Base-by-base conservation (phyloP, 2,329 filamentous ascomycete species). In the Fusarium sp. region DNA sequence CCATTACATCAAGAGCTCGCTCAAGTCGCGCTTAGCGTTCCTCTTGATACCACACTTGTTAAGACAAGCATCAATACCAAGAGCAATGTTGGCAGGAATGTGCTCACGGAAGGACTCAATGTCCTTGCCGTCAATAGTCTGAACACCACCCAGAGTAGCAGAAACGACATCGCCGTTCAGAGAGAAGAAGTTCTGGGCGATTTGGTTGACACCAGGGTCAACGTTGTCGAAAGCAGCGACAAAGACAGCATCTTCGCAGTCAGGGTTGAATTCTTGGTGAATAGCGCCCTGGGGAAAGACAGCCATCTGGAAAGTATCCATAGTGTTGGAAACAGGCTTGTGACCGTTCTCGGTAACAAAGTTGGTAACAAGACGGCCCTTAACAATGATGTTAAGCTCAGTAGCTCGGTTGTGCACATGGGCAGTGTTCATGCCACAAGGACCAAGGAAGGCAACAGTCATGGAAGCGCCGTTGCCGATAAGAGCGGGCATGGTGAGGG, bases 201-300 rank as follows among this genome's bases (percentile, higher is more conserved):
- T 75, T 63, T 83, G 81, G 55, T 81, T 79, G 6, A 83, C 79
- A 34, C 85, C 84, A 5, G 83, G 82, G 66, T 86, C 84, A 54
- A 81, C 79, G 18, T 75, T 76, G 58, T 81, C 81, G 74, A 86
- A 86, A 6, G 79, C 80, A 8, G 85, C 85, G 8, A 86, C 81
- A 70, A 86, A 86, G 9, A 83, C 80, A 22, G 84, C 79, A 20
- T 81, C 78, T 43, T 80, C 78, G 73, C 86, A 87, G 61, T 83
- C 80, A 4, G 85, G 84, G 75, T 87, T 87, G 75, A 83, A 86
- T 66, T 87, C 83, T 4, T 82, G 81, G 70, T 87, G 85, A 12
- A 86, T 78, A 5, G 82, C 80, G 8, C 85, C 86, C 68, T 84
- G 80, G 4, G 84, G 84, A 74, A 87, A 86, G 12, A 85, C 81